Percentiles rank a stretch among this genome's conserved stretches.
Evolutionary conservation across 208 protist genomes (phyloP).

Genomic region (Crithidia fasciculata): DNA sequence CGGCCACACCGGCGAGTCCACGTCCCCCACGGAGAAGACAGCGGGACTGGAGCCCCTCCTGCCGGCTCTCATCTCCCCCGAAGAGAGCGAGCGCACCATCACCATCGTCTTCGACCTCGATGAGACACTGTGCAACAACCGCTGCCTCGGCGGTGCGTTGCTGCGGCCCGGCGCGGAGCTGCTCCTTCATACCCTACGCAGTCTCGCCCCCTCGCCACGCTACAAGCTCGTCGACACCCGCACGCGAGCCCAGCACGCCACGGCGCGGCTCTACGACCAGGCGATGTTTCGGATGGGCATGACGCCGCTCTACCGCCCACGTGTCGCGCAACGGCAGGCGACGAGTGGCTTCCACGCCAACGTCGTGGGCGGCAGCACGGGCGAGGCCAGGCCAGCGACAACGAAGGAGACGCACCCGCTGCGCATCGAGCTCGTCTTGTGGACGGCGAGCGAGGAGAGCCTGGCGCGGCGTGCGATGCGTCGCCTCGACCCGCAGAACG

Average conservation of each 20-base stretch:
- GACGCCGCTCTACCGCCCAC: conserved; percentile 28
- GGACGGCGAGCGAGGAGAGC: conserved; percentile 86
- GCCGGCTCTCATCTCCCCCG: conserved; percentile 39
- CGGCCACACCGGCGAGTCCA: not conserved
- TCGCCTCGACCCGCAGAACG: conserved; percentile 69
- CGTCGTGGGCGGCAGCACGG: conserved; percentile 19
- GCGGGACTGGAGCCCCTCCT: conserved; percentile 34
- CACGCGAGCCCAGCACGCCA: conserved; percentile 23
- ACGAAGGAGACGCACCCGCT: conserved; percentile 33
- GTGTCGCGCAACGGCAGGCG: conserved; percentile 30
- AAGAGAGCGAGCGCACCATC: conserved; percentile 62
- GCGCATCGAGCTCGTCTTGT: conserved; percentile 86
- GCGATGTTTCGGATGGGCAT: conserved; percentile 42
- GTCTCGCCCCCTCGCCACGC: conserved; percentile 48
- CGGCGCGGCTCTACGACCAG: conserved; percentile 54
- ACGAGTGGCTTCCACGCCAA: conserved; percentile 20
- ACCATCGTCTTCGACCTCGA: conserved; percentile 93
- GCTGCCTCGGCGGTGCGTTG: conserved; percentile 53
- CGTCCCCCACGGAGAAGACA: not conserved
- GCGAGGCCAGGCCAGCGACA: conserved; percentile 28
- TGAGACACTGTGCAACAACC: conserved; percentile 92
- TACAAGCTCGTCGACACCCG: conserved; percentile 30
- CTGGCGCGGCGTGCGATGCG: conserved; percentile 75
- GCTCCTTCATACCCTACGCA: conserved; percentile 60
- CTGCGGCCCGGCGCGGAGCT: conserved; percentile 73